These are phyloP conservation scores for Colletotrichum costaricense DNA, from an alignment of 2,329 filamentous ascomycete species.

Conservation along the genomic window DNA sequence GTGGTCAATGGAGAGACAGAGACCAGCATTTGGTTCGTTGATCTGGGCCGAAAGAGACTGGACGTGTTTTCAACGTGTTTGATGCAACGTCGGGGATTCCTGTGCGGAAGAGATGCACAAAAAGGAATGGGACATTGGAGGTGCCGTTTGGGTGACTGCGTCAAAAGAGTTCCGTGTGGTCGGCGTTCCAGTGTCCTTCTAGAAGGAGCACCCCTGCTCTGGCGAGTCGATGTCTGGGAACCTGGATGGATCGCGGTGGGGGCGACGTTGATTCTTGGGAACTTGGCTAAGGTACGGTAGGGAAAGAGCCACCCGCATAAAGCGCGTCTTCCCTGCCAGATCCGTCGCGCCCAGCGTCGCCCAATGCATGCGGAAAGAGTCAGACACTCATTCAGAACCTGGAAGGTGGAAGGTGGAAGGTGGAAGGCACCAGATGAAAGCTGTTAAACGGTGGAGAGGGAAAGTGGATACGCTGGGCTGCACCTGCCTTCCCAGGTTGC, in stretches of 20 bases:
- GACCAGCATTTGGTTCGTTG: not conserved
- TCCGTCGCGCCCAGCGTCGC: not conserved
- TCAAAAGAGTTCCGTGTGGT: constrained; percentile 28
- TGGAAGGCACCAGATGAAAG: not conserved
- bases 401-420: not conserved
- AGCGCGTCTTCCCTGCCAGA: constrained; percentile 1
- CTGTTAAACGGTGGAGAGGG: not conserved
- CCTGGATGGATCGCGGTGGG: not conserved
- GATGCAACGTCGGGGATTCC: not conserved
- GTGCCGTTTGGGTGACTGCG: constrained; percentile 4
- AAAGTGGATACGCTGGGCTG: not conserved
- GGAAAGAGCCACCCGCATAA: constrained; percentile 20
- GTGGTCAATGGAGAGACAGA: not conserved
- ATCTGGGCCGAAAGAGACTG: not conserved
- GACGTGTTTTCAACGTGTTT: constrained; percentile 30
- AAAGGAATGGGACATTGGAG: not conserved
- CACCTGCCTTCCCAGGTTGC: not conserved
- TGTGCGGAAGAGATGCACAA: not conserved
- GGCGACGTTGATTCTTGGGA: not conserved
- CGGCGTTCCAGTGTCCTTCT: constrained; percentile 26
- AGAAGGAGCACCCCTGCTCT: constrained; percentile 31
- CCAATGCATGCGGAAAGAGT: not conserved
- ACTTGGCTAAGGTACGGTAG: not conserved
- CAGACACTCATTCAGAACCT: not conserved
- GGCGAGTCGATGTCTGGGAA: not conserved